These are phyloP conservation scores for Colletotrichum melonis DNA, from an alignment of 2,329 filamentous ascomycete species.

Conservation along the genomic window DNA sequence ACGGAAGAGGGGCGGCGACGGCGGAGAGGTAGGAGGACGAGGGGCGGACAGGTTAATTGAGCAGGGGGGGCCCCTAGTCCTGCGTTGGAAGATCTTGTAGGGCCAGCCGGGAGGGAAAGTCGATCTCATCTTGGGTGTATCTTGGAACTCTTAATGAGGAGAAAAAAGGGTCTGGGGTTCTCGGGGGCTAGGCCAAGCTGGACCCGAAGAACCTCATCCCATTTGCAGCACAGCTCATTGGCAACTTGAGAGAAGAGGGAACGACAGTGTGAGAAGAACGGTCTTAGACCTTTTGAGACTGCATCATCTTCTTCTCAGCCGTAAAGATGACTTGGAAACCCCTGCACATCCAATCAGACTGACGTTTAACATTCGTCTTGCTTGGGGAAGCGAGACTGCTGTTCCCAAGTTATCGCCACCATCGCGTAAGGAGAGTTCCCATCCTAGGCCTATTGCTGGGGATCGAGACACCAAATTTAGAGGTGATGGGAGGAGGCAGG, in stretches of 20 bases:
- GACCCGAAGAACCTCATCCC: neutral
- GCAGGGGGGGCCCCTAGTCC: neutral
- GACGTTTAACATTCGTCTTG: neutral
- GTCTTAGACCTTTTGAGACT: neutral
- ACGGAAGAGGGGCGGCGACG: neutral
- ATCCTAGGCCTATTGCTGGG: neutral
- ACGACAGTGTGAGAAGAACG: neutral
- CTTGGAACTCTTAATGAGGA: neutral
- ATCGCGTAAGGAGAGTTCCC: neutral
- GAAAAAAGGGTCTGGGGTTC: neutral
- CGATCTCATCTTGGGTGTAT: slow-evolving; percentile 12
- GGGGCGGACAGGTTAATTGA: neutral
- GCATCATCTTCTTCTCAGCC: neutral
- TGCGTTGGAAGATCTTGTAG: slow-evolving; percentile 5
- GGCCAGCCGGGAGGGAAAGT: neutral
- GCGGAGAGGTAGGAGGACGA: neutral
- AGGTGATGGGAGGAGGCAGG: neutral
- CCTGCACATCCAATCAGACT: neutral
- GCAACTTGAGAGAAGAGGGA: neutral
- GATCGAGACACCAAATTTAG: neutral
- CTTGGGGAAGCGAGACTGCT: neutral
- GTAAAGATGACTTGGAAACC: neutral
- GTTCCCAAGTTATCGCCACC: neutral
- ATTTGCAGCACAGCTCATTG: neutral
- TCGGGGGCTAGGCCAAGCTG: neutral